phyloP scores from a whole-genome alignment of 495 filamentous ascomycete species.

The Astrocystis sublimbata region DNA sequence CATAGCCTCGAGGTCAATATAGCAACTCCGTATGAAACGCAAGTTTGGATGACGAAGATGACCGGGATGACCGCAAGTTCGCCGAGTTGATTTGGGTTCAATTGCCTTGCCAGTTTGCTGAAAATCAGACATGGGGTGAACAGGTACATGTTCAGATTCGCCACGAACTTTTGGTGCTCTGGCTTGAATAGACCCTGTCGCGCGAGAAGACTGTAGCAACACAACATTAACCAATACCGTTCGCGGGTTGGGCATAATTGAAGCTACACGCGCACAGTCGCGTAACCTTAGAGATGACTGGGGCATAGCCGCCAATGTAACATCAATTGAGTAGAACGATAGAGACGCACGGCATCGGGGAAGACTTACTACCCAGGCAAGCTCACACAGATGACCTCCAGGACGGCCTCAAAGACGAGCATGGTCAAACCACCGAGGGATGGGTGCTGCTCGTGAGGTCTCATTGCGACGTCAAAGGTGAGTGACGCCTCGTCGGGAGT shows the following conservation, averaged over 20 bases:
- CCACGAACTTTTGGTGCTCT: conserved; percentile 91
- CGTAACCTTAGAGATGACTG: neutral
- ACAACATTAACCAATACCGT: neutral
- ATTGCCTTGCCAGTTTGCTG: conserved; percentile 93
- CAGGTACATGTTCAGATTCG: conserved; percentile 88
- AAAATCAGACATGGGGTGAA: conserved; percentile 99
- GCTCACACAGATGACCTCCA: conserved; percentile 94
- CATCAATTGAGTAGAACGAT: too few relatives aligned
- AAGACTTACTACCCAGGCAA: conserved; percentile 73
- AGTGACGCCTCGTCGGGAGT: conserved; percentile 34
- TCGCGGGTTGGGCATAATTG: neutral
- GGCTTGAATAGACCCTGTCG: conserved; percentile 88
- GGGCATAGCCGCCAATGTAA: neutral
- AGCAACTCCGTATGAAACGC: conserved; percentile 79
- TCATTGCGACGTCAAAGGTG: conserved; percentile 19
- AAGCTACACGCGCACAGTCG: neutral
- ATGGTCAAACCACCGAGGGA: conserved; percentile 74
- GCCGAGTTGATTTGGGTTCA: conserved; percentile 83
- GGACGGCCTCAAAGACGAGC: conserved; percentile 92
- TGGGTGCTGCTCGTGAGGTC: conserved; percentile 51
- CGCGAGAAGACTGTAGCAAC: conserved; percentile 61
- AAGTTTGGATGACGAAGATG: conserved; percentile 85
- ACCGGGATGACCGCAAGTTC: conserved; percentile 91
- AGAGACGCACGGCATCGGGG: neutral
- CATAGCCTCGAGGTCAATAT: conserved; percentile 68